These are phyloP conservation scores for Linum trigynum DNA, from an alignment of 345 rosid species.

Conservation along the genomic window DNA sequence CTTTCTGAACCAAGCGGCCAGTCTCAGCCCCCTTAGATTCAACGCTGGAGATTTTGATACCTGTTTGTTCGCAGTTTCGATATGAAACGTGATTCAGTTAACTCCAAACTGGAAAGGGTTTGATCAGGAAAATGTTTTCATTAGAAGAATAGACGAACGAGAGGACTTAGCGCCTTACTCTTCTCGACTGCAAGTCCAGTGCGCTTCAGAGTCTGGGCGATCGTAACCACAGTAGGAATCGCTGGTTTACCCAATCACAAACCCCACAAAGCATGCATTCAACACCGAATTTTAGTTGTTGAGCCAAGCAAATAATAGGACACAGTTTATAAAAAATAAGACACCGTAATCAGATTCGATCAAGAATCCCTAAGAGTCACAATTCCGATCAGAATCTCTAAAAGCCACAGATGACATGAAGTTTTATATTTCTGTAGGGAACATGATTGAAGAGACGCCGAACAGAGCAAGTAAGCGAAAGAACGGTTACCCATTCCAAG, in stretches of 20 bases:
- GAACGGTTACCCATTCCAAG: conserved; percentile 32
- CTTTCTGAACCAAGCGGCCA: conserved; percentile 21
- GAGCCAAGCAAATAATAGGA: too few relatives aligned
- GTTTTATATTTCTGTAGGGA: not conserved
- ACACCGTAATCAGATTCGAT: too few relatives aligned
- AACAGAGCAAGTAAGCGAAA: not conserved
- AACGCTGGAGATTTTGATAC: conserved; percentile 16
- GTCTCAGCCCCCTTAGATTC: conserved; percentile 8
- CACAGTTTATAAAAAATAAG: too few relatives aligned
- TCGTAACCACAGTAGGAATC: conserved; percentile 30
- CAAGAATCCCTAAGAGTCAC: too few relatives aligned
- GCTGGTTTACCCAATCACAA: conserved; percentile 11
- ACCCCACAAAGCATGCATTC: not conserved
- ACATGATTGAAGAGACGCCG: not conserved
- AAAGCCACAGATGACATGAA: not conserved
- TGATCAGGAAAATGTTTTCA: not conserved
- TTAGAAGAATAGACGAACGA: not conserved
- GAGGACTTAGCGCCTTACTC: conserved; percentile 11
- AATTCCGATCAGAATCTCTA: not conserved
- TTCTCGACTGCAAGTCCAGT: conserved; percentile 21
- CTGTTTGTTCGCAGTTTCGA: conserved; percentile 14
- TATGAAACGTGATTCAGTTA: not conserved
- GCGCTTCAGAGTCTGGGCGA: conserved; percentile 28
- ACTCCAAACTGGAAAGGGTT: not conserved
- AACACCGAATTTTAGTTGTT: too few relatives aligned